A percentile compares a stretch with the other conserved stretches of the same genome.
Evolutionary conservation across 805 yeast species (phyloP).

Genomic region (Nakazawaea ambrosiae): DNA sequence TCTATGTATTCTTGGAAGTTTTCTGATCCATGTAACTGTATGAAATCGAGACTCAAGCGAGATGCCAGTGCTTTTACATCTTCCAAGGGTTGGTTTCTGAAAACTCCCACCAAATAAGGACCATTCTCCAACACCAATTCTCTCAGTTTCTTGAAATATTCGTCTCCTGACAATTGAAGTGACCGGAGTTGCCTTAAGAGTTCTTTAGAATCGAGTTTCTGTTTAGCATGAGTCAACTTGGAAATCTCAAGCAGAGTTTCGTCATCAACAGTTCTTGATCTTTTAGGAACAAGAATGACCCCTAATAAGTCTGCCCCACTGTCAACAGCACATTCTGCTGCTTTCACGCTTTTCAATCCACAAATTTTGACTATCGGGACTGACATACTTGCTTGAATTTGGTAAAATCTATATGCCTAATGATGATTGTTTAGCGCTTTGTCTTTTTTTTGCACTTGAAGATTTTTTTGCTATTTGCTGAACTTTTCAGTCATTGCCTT

Average conservation of each 20-base stretch:
- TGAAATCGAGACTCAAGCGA: conserved; percentile 56
- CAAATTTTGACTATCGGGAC: conserved; percentile 68
- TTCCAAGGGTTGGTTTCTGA: conserved; percentile 69
- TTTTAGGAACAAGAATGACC: conserved; percentile 76
- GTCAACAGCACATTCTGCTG: conserved; percentile 64
- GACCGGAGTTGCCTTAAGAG: conserved; percentile 18
- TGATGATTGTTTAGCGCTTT: too few species aligned
- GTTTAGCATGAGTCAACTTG: conserved; percentile 20
- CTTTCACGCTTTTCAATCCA: conserved; percentile 63
- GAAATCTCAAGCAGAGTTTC: conserved; percentile 42
- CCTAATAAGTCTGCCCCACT: conserved; percentile 77
- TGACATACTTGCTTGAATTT: neutral
- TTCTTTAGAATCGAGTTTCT: conserved; percentile 19
- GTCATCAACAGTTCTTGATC: conserved; percentile 60
- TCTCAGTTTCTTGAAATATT: conserved; percentile 26
- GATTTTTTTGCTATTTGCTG: too few species aligned
- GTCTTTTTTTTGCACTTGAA: too few species aligned
- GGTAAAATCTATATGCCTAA: neutral
- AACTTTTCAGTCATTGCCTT: too few species aligned
- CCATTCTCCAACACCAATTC: conserved; percentile 30
- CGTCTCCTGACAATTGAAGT: conserved; percentile 18
- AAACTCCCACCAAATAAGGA: conserved; percentile 82
- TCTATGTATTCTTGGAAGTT: conserved; percentile 39
- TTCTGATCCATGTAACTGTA: conserved; percentile 85
- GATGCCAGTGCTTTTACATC: conserved; percentile 42